These are phyloP conservation scores for Brassica balearica DNA, from an alignment of 441 rosid species.

Conservation along the genomic window DNA sequence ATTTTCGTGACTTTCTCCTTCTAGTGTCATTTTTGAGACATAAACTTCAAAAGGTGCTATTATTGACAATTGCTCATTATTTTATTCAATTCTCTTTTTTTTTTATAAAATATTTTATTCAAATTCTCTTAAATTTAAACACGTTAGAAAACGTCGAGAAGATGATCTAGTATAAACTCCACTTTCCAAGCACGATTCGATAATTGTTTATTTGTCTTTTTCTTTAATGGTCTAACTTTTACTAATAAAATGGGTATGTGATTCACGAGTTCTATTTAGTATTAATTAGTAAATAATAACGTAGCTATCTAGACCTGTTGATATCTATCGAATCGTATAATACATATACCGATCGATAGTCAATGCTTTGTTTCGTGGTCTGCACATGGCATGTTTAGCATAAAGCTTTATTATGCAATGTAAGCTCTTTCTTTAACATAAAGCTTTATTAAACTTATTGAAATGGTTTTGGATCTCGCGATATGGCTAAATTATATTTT, in stretches of 20 bases:
- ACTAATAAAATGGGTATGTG: background rate
- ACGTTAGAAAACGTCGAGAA: background rate
- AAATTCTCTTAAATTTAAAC: background rate
- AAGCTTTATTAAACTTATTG: background rate
- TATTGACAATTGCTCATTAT: no score
- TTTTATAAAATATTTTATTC: background rate
- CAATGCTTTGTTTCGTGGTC: background rate
- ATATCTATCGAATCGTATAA: background rate
- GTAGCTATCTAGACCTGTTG: background rate
- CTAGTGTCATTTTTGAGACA: no score
- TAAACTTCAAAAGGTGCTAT: no score
- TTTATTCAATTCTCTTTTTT: no score
- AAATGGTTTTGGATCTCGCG: background rate
- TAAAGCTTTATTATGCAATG: background rate
- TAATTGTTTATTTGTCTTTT: background rate
- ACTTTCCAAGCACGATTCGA: background rate
- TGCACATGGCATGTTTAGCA: background rate
- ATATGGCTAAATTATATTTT: background rate
- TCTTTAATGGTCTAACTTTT: background rate
- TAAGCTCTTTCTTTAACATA: no score
- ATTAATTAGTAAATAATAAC: background rate
- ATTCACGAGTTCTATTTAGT: background rate
- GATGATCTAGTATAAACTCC: background rate
- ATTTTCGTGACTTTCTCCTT: no score
- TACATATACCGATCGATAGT: background rate